These are phyloP conservation scores for Pyropia yezoensis DNA, from an alignment of 23 red algal genomes.

Conservation along the genomic window DNA sequence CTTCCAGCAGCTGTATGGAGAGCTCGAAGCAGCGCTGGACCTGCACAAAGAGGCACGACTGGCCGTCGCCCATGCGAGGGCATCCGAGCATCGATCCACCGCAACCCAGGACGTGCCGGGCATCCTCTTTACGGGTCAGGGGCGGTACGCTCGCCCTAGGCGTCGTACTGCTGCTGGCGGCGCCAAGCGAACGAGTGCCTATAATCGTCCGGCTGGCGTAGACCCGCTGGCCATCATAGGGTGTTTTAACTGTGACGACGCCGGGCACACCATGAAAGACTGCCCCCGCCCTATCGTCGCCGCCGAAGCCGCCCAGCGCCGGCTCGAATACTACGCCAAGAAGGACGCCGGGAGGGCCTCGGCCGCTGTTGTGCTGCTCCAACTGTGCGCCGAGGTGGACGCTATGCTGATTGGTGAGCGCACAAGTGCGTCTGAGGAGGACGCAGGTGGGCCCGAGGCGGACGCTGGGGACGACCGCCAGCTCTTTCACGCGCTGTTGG, in stretches of 20 bases:
- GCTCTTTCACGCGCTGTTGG: not conserved
- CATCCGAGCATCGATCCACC: not conserved
- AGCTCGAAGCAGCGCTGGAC: not conserved
- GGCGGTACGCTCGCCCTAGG: too few relatives aligned
- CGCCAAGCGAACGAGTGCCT: not conserved
- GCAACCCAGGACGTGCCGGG: not conserved
- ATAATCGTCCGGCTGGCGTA: not conserved
- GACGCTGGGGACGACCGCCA: not conserved
- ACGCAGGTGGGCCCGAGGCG: not conserved
- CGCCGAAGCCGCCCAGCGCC: not conserved
- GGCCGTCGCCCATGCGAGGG: not conserved
- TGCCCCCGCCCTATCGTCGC: not conserved
- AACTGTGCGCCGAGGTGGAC: too few relatives aligned
- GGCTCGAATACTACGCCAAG: conserved; percentile 2
- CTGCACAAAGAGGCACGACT: too few relatives aligned
- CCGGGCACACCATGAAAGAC: not conserved
- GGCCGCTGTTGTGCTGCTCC: not conserved
- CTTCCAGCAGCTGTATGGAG: conserved; percentile 14
- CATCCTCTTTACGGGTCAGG: too few relatives aligned
- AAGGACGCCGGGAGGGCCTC: not conserved
- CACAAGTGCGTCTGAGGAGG: not conserved
- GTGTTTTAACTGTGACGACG: too few relatives aligned
- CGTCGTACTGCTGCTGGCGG: not conserved
- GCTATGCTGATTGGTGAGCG: not conserved
- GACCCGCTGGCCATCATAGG: not conserved